These are phyloP conservation scores for Testicularia cyperi DNA, from an alignment of 1,284 basidiomycete genomes.

Conservation along the genomic window DNA sequence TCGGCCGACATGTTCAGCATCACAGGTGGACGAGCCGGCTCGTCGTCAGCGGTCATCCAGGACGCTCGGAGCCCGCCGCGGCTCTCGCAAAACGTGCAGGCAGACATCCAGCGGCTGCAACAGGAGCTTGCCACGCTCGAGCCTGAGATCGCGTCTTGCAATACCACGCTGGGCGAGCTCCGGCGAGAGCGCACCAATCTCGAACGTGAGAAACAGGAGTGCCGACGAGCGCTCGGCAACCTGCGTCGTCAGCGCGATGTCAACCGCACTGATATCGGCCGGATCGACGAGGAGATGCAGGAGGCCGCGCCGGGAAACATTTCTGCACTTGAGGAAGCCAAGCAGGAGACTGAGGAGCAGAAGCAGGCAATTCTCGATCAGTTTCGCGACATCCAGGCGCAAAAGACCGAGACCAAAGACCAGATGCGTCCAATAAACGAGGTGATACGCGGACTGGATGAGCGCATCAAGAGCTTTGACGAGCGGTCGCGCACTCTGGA, in stretches of 20 bases:
- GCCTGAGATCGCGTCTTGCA: constrained; percentile 7
- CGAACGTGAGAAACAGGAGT: constrained; percentile 13
- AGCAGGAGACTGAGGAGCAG: constrained; percentile 36
- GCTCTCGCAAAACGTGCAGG: constrained; percentile 52
- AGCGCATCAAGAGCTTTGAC: constrained; percentile 11
- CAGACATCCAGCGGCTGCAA: constrained; percentile 35
- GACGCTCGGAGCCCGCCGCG: constrained; percentile 55
- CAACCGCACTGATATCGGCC: constrained; percentile 52
- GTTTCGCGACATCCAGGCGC: constrained; percentile 37
- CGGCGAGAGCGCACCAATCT: constrained; percentile 6
- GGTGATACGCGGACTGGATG: constrained; percentile 34
- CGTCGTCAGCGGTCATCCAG: constrained; percentile 56
- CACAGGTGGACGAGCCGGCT: constrained; percentile 34
- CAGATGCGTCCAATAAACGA: constrained; percentile 54
- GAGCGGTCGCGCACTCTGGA: constrained; percentile 21
- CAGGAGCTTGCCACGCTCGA: constrained; percentile 22
- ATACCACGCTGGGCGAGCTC: constrained; percentile 4
- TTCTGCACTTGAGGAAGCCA: constrained; percentile 67
- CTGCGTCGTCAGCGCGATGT: constrained; percentile 23
- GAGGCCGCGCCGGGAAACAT: constrained; percentile 75
- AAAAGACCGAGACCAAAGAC: constrained; percentile 55
- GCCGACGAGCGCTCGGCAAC: constrained; percentile 11
- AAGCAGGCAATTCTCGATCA: constrained; percentile 37
- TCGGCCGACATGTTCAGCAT: constrained; percentile 52
- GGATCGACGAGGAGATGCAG: constrained; percentile 68